phyloP scores from a whole-genome alignment of 2,329 filamentous ascomycete genomes.

The Calycina herbarum region DNA sequence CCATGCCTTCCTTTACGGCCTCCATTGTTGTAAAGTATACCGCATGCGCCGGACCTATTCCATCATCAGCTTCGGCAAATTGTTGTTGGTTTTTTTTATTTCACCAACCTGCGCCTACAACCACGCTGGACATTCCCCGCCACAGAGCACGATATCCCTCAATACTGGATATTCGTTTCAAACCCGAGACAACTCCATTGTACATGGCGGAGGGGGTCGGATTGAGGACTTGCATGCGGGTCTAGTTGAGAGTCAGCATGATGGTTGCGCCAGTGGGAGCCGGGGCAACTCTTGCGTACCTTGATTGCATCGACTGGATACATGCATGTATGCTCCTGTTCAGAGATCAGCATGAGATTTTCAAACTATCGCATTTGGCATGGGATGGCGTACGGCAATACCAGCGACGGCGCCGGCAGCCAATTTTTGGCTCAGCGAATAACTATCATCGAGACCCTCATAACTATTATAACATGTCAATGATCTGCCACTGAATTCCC shows the following conservation, averaged over 20 bases:
- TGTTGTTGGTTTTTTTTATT: constrained; percentile 7
- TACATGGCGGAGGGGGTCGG: constrained; percentile 79
- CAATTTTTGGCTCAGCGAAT: constrained; percentile 94
- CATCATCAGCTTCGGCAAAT: constrained; percentile 30
- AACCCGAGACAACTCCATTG: constrained; percentile 86
- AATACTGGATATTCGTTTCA: constrained; percentile 84
- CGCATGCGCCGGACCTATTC: constrained; percentile 85
- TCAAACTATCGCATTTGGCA: not conserved
- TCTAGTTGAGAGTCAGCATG: constrained; percentile 54
- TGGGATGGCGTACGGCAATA: constrained; percentile 32
- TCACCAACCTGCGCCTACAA: constrained; percentile 82
- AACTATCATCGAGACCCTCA: constrained; percentile 91
- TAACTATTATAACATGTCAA: constrained; percentile 55
- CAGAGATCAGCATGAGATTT: constrained; percentile 27
- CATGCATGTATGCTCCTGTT: constrained; percentile 96
- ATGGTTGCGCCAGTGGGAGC: constrained; percentile 4
- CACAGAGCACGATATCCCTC: constrained; percentile 92
- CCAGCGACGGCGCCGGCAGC: constrained; percentile 93
- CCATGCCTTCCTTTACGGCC: constrained; percentile 92
- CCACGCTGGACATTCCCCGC: constrained; percentile 95
- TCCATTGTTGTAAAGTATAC: constrained; percentile 99
- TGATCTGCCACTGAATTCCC: constrained; percentile 9
- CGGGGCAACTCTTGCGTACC: constrained; percentile 50
- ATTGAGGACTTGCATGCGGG: constrained; percentile 95
- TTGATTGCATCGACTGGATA: constrained; percentile 98